A percentile compares a stretch with the other conserved stretches of the same genome.
phyloP scores from a whole-genome alignment of 2,329 filamentous ascomycete species.

The Aspergillus fijiensis region DNA sequence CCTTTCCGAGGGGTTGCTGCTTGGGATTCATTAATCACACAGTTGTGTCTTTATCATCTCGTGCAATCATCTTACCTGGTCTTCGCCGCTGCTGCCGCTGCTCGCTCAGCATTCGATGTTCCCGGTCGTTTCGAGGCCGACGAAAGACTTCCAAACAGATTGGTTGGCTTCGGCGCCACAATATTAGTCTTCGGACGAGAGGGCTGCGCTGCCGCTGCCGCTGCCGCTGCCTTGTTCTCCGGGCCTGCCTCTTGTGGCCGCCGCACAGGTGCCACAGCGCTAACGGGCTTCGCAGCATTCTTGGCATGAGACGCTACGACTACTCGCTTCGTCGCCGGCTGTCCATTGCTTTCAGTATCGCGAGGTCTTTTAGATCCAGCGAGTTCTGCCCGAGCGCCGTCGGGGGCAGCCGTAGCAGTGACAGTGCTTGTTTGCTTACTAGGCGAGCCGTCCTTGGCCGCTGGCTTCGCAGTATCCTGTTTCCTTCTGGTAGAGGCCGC shows the following conservation, averaged over 20 bases:
- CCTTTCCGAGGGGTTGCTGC: constrained; percentile 34
- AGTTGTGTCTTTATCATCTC: not conserved
- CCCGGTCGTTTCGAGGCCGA: constrained; percentile 53
- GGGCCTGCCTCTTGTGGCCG: constrained; percentile 22
- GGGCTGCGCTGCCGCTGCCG: constrained; percentile 24
- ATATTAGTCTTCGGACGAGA: constrained; percentile 41
- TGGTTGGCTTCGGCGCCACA: constrained; percentile 45
- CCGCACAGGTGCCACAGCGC: constrained; percentile 29
- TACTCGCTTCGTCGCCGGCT: constrained; percentile 40
- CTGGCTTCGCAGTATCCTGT: constrained; percentile 37
- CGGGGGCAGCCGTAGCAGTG: constrained; percentile 12
- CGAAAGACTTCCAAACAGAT: constrained; percentile 47
- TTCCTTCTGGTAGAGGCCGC: constrained; percentile 46
- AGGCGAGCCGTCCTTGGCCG: constrained; percentile 37
- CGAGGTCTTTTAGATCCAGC: constrained; percentile 41
- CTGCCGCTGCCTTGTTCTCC: constrained; percentile 34
- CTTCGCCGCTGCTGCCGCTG: constrained; percentile 43
- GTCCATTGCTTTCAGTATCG: constrained; percentile 38
- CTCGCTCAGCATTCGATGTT: constrained; percentile 51
- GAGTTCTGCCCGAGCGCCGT: constrained; percentile 22
- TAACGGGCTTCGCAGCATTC: constrained; percentile 28
- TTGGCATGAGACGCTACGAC: constrained; percentile 38
- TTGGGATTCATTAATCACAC: constrained; percentile 16
- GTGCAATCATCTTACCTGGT: constrained; percentile 28
- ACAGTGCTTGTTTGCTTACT: constrained; percentile 17